phyloP scores from a whole-genome alignment of 179 eudicot genomes.

The Spergularia azorica region DNA sequence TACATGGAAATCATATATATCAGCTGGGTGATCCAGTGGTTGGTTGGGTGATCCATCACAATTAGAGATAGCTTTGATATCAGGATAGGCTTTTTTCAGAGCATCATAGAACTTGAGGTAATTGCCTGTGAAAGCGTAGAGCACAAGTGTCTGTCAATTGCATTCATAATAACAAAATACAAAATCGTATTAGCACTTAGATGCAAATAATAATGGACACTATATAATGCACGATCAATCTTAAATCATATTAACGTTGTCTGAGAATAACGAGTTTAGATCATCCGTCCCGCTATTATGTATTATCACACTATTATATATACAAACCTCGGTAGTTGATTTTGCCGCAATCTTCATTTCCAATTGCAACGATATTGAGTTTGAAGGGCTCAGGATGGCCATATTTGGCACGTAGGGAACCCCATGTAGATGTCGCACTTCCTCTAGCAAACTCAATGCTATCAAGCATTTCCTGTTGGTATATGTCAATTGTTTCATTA shows the following conservation, averaged over 20 bases:
- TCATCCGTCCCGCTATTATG: too few relatives aligned
- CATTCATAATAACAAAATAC: too few relatives aligned
- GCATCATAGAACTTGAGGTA: slow-evolving; percentile 59
- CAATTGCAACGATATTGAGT: slow-evolving; percentile 69
- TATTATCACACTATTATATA: too few relatives aligned
- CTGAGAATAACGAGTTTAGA: too few relatives aligned
- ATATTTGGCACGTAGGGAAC: slow-evolving; percentile 70
- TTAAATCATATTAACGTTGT: too few relatives aligned
- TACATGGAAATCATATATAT: slow-evolving; percentile 63
- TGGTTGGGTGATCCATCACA: slow-evolving; percentile 44
- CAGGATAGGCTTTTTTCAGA: slow-evolving; percentile 47
- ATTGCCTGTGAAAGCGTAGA: slow-evolving; percentile 35
- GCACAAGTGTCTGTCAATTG: too few relatives aligned
- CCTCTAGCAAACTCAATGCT: slow-evolving; percentile 89
- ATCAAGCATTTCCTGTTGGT: slow-evolving; percentile 63
- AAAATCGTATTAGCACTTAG: too few relatives aligned
- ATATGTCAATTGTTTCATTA: neutral
- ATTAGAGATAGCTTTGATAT: slow-evolving; percentile 55
- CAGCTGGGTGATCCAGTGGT: slow-evolving; percentile 53
- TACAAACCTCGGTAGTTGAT: slow-evolving; percentile 50
- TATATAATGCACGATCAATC: too few relatives aligned
- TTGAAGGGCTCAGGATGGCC: slow-evolving; percentile 80
- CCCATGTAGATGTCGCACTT: slow-evolving; percentile 67
- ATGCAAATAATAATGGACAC: too few relatives aligned
- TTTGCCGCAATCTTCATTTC: slow-evolving; percentile 73